Evolutionary conservation across 2,329 filamentous ascomycete species (phyloP).

Genomic region (Colletotrichum aenigma): DNA sequence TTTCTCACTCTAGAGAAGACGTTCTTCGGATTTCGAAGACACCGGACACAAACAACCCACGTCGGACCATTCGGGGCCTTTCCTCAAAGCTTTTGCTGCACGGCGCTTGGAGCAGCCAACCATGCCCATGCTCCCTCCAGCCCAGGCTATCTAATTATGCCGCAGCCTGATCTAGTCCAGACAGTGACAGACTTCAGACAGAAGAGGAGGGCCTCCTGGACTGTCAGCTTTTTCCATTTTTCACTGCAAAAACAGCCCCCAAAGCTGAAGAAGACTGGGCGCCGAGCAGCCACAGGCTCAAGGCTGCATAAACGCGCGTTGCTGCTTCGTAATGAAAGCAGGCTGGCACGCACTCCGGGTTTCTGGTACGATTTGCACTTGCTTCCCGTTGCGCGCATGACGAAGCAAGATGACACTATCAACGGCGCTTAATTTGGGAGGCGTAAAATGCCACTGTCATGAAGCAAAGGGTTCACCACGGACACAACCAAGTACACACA

Average conservation of each 20-base stretch:
- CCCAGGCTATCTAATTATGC: neutral
- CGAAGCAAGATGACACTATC: neutral
- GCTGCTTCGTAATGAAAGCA: neutral
- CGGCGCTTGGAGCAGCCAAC: slow-evolving; percentile 18
- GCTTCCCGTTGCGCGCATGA: neutral
- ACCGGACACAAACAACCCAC: neutral
- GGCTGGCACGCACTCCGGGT: neutral
- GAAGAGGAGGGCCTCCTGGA: neutral
- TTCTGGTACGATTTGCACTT: neutral
- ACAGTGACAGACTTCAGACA: neutral
- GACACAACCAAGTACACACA: neutral
- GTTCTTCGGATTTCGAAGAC: neutral
- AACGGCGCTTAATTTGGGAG: neutral
- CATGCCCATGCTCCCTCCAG: neutral
- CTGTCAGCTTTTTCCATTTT: neutral
- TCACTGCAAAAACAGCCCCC: slow-evolving; percentile 3
- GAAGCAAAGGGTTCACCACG: neutral
- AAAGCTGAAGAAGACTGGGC: slow-evolving; percentile 1
- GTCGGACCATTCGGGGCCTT: neutral
- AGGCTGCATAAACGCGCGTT: neutral
- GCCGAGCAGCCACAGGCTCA: neutral
- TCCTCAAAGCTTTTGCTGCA: neutral
- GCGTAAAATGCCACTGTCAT: neutral
- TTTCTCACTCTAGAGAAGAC: too few species aligned
- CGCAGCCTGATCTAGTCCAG: neutral